Conservation (phyloP, 805 yeast genomes). For the Candida golubevii region DNA sequence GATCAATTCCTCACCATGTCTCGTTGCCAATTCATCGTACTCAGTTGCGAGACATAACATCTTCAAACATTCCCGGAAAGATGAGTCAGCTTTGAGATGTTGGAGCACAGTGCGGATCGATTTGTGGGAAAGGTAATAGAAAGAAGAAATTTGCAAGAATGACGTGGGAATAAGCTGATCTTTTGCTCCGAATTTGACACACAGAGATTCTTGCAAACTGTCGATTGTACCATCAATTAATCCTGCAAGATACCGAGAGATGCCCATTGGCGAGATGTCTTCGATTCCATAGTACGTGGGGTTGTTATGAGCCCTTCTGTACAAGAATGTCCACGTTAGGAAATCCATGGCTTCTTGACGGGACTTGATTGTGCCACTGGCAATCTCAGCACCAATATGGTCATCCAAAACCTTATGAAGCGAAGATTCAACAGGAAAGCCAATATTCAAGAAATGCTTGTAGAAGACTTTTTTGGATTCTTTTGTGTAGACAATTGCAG, state of each 20-base stretch:
- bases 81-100: conserved; percentile 6
- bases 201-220: conserved; percentile 66
- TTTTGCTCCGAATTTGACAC: conserved; percentile 51
- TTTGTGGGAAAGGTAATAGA: conserved; percentile 87
- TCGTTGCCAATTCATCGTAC: conserved; percentile 81
- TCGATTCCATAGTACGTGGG: conserved; percentile 75
- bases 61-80: conserved; percentile 61
- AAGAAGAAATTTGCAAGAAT: conserved; percentile 79
- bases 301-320: conserved; percentile 69
- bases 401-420: conserved; percentile 72
- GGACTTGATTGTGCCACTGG: conserved; percentile 61
- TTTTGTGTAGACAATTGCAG: conserved; percentile 62
- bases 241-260: conserved; percentile 52
- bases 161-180: conserved; percentile 65
- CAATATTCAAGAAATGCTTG: conserved; percentile 72
- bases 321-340: conserved; percentile 71
- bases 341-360: conserved; percentile 72
- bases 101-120: conserved; percentile 57
- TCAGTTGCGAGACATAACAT: conserved; percentile 64
- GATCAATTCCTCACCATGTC: conserved; percentile 87
- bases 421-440: conserved; percentile 80
- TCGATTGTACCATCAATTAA: conserved; percentile 67
- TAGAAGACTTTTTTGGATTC: conserved; percentile 71
- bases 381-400: conserved; percentile 77
- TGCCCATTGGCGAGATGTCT: conserved; percentile 53